A percentile compares a stretch with the other conserved stretches of the same genome.
Conservation (phyloP, 257 asterid genomes). For the Solanum bulbocastanum region DNA sequence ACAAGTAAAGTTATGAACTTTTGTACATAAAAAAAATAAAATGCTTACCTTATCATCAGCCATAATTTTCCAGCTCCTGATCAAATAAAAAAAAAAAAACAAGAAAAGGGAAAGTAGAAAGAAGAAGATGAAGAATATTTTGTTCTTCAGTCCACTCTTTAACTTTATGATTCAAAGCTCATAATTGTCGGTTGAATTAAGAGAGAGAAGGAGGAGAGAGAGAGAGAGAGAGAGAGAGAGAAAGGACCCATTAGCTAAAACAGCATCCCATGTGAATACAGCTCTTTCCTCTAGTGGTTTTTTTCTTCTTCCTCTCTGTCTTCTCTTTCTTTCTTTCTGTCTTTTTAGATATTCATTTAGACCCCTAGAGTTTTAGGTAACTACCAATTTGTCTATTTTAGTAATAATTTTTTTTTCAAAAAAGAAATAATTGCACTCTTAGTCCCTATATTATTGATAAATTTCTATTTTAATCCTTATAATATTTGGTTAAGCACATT, state of each 20-base stretch:
- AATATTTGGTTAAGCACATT: neutral
- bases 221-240: conserved; percentile 5
- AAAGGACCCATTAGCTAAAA: conserved; percentile 29
- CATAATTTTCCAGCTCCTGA: conserved; percentile 12
- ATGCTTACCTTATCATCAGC: conserved; percentile 43
- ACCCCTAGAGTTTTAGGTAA: neutral
- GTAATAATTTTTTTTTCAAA: neutral
- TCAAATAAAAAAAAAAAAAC: neutral
- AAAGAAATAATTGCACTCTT: neutral
- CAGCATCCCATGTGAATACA: conserved; percentile 69
- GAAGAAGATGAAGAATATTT: neutral
- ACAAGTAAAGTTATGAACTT: neutral
- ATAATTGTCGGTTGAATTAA: conserved; percentile 54
- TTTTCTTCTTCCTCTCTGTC: neutral
- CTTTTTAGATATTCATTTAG: neutral
- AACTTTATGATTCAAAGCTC: conserved; percentile 25
- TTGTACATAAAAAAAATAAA: neutral
- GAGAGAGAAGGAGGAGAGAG: conserved; percentile 21
- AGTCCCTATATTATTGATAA: neutral
- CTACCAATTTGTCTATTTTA: neutral
- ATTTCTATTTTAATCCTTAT: neutral
- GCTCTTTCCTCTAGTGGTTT: conserved; percentile 11
- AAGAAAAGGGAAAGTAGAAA: neutral
- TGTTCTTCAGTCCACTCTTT: neutral
- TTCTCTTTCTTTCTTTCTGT: neutral